Percentiles rank a stretch among this genome's conserved stretches.
phyloP scores from a whole-genome alignment of 2,329 filamentous ascomycete genomes.

The Pseudogymnoascus sp. region DNA sequence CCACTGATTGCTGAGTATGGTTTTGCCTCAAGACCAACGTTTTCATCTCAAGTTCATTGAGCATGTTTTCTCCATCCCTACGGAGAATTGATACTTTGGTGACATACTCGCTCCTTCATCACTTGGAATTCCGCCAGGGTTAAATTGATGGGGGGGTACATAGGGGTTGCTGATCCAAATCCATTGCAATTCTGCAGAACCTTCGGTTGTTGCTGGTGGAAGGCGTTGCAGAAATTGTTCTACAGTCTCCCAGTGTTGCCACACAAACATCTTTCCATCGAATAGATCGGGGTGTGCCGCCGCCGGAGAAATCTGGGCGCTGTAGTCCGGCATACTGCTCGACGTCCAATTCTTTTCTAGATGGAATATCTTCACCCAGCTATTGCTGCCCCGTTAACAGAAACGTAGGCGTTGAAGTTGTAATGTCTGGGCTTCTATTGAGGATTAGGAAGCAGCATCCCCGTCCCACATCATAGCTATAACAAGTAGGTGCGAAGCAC shows the following conservation, averaged over 20 bases:
- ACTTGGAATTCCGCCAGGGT: conserved; percentile 15
- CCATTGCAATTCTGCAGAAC: conserved; percentile 47
- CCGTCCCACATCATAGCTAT: background rate
- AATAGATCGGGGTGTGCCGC: conserved; percentile 48
- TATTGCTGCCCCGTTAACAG: background rate
- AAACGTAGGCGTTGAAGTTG: background rate
- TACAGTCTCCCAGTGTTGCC: conserved; percentile 57
- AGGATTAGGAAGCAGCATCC: background rate
- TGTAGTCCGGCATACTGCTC: background rate
- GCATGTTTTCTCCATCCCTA: conserved; percentile 18
- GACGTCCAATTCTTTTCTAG: background rate
- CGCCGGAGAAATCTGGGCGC: background rate
- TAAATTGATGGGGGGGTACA: conserved; percentile 31
- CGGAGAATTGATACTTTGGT: background rate
- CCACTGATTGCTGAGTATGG: conserved; percentile 15
- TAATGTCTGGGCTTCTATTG: background rate
- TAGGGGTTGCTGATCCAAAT: conserved; percentile 66
- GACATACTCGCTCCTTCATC: background rate
- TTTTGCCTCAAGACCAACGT: conserved; percentile 43
- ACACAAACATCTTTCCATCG: conserved; percentile 43
- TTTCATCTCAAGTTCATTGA: conserved; percentile 30
- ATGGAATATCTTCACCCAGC: background rate
- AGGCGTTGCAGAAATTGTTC: conserved; percentile 59
- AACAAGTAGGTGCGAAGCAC: background rate
- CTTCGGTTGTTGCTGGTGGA: conserved; percentile 54